Conservation (phyloP, 2,329 filamentous ascomycete genomes). For the Pseudogymnoascus sp. region DNA sequence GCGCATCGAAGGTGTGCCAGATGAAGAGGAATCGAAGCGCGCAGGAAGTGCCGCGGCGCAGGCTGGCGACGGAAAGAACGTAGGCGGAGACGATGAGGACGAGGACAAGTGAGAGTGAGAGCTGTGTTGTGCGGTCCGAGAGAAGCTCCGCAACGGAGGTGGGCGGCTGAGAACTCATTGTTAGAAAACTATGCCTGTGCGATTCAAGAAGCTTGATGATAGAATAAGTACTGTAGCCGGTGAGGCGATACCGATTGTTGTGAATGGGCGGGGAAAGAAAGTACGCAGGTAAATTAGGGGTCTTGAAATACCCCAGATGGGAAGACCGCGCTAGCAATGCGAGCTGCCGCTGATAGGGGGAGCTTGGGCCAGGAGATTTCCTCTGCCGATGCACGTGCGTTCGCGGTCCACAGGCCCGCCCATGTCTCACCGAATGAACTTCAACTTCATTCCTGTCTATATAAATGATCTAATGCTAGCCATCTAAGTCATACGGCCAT, state of each 20-base stretch:
- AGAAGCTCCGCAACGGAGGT: slow-evolving; percentile 35
- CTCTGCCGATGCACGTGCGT: background rate
- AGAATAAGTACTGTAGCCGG: background rate
- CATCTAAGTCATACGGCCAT: background rate
- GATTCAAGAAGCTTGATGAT: background rate
- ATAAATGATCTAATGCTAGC: background rate
- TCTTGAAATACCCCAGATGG: slow-evolving; percentile 4
- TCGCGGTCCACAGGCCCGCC: background rate
- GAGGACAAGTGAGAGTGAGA: slow-evolving; percentile 49
- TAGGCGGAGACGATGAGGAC: slow-evolving; percentile 46
- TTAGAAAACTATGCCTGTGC: background rate
- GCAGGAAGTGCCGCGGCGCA: slow-evolving; percentile 35
- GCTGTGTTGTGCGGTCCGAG: slow-evolving; percentile 48
- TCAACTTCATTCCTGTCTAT: background rate
- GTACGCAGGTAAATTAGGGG: slow-evolving; percentile 3
- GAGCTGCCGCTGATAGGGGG: slow-evolving; percentile 2
- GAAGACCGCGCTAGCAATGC: background rate
- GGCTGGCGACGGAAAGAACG: slow-evolving; percentile 37
- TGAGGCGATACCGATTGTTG: background rate
- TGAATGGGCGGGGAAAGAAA: background rate
- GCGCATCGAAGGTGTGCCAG: slow-evolving; percentile 89
- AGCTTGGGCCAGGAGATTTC: slow-evolving; percentile 2
- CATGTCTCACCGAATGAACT: background rate
- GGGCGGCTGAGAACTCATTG: background rate
- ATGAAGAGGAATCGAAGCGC: slow-evolving; percentile 73